phyloP scores from a whole-genome alignment of 345 rosid species.

The Syzygium jambos region DNA sequence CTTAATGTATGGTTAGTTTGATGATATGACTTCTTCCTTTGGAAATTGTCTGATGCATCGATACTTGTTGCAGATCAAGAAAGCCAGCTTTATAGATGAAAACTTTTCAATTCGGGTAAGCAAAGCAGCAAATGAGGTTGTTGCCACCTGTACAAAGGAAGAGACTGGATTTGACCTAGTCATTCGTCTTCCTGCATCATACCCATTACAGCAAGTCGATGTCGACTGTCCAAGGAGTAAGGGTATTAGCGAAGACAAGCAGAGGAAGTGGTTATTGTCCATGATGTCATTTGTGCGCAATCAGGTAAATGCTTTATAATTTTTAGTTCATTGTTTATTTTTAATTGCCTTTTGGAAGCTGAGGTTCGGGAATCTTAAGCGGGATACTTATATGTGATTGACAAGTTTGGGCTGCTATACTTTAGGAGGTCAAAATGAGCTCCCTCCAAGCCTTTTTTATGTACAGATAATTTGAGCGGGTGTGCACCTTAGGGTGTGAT shows the following conservation, averaged over 20 bases:
- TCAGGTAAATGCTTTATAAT: conserved; percentile 44
- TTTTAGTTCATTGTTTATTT: neutral
- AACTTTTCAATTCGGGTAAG: conserved; percentile 75
- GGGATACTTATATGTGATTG: neutral
- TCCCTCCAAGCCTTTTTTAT: neutral
- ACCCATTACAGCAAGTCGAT: conserved; percentile 78
- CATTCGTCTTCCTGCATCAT: conserved; percentile 82
- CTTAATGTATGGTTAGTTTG: neutral
- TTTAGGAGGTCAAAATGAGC: neutral
- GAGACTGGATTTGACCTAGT: conserved; percentile 94
- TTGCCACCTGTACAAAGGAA: conserved; percentile 90
- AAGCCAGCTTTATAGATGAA: conserved; percentile 73
- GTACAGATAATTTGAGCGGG: neutral
- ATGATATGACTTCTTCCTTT: neutral
- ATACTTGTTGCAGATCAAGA: conserved; percentile 67
- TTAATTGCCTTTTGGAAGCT: neutral
- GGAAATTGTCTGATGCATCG: neutral
- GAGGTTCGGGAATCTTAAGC: neutral
- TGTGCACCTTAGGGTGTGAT: neutral
- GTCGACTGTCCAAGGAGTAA: conserved; percentile 80
- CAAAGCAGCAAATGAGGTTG: conserved; percentile 93
- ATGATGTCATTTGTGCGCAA: conserved; percentile 86
- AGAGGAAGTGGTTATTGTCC: conserved; percentile 96
- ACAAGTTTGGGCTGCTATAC: neutral
- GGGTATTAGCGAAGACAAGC: conserved; percentile 91